These are phyloP conservation scores for Lotmaria passim DNA, from an alignment of 208 protist genomes.

Conservation along the genomic window DNA sequence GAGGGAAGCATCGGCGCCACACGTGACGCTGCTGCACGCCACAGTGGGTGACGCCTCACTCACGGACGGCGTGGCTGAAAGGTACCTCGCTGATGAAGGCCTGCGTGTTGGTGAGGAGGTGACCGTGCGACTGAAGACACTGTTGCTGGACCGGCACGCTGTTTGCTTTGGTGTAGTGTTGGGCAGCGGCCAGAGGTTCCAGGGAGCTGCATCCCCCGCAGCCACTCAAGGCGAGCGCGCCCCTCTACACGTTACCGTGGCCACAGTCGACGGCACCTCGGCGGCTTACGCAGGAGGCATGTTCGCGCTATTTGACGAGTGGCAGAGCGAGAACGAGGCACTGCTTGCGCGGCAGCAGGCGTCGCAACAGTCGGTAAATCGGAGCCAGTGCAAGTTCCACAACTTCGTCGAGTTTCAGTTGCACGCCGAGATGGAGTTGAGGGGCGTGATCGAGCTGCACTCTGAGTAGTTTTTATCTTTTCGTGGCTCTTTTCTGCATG, in stretches of 20 bases:
- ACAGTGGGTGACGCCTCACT: background rate
- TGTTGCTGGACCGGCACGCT: conserved; percentile 77
- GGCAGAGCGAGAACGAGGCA: conserved; percentile 58
- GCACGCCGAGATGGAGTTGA: conserved; percentile 14
- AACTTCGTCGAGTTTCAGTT: conserved; percentile 69
- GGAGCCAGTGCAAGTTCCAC: conserved; percentile 85
- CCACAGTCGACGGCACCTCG: conserved; percentile 32
- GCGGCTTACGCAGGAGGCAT: conserved; percentile 63
- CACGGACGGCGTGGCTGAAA: background rate
- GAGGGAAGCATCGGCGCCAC: conserved; percentile 26
- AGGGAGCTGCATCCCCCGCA: conserved; percentile 7
- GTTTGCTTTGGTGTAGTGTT: conserved; percentile 53
- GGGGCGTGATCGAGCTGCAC: conserved; percentile 29
- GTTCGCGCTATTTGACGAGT: conserved; percentile 53
- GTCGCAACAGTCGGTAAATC: conserved; percentile 33
- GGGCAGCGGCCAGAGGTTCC: background rate
- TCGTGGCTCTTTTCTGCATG: no score
- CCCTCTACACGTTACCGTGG: conserved; percentile 77
- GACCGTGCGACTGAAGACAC: conserved; percentile 37
- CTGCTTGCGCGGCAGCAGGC: conserved; percentile 30
- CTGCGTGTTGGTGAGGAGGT: conserved; percentile 42
- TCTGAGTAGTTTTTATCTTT: conserved; percentile 1
- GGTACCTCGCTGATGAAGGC: conserved; percentile 25
- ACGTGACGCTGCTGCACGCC: conserved; percentile 72
- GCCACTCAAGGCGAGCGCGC: conserved; percentile 17